Conservation (phyloP, 306 rosid genomes). For the Acacia acuminata region DNA sequence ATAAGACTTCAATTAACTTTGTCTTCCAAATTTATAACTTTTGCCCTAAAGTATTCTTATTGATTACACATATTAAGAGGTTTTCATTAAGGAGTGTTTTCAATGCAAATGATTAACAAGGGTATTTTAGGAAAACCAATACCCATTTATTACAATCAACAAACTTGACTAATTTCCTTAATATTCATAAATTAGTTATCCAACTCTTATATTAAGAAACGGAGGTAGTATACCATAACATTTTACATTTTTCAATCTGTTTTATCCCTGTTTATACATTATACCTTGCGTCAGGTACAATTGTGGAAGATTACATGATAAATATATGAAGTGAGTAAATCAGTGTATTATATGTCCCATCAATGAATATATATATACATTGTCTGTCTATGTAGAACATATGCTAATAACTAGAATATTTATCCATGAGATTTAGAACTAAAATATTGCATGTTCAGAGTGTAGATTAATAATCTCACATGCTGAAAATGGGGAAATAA, state of each 20-base stretch:
- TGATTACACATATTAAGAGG: no score
- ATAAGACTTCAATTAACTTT: no score
- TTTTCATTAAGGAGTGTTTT: no score
- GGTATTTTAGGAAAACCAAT: no score
- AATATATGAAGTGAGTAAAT: not conserved
- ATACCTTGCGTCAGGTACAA: not conserved
- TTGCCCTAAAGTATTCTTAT: no score
- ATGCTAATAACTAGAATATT: not conserved
- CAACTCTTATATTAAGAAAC: no score
- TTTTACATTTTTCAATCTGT: not conserved
- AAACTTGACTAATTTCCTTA: no score
- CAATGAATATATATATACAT: not conserved
- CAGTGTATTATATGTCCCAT: not conserved
- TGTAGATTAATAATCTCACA: not conserved
- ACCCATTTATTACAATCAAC: no score
- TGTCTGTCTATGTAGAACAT: not conserved
- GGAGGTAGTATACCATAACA: not conserved
- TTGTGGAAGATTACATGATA: not conserved
- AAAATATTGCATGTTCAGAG: not conserved
- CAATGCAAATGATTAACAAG: no score
- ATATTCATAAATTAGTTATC: no score
- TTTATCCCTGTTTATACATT: not conserved
- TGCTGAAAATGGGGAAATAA: not conserved
- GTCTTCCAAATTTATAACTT: no score
- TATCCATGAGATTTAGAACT: not conserved